phyloP scores from a whole-genome alignment of 345 rosid species.

The Orychophragmus violaceus region DNA sequence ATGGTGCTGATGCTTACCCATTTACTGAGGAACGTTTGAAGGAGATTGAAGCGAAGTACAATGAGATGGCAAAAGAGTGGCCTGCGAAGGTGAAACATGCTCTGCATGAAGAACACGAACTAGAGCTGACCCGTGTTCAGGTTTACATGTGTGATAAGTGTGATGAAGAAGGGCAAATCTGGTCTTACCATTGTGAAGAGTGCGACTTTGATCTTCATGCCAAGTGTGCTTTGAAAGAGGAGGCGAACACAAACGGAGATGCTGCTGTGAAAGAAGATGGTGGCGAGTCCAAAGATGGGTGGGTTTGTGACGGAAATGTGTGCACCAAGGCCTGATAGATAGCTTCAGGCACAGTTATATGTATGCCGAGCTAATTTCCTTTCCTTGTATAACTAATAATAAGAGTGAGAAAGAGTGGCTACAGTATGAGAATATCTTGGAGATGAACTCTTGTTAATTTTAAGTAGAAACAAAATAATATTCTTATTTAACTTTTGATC shows the following conservation, averaged over 20 bases:
- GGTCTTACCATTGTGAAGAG: constrained; percentile 26
- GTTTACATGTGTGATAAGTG: constrained; percentile 32
- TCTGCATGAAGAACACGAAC: constrained; percentile 61
- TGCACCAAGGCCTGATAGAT: constrained; percentile 33
- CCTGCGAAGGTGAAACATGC: constrained; percentile 58
- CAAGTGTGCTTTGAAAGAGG: constrained; percentile 15
- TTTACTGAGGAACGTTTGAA: constrained; percentile 50
- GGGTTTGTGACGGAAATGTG: constrained; percentile 56
- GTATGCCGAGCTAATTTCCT: background rate
- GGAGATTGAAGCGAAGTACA: constrained; percentile 38
- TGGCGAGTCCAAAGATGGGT: constrained; percentile 36
- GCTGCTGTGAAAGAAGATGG: constrained; percentile 18
- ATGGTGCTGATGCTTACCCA: constrained; percentile 62
- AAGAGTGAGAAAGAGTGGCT: constrained; percentile 5
- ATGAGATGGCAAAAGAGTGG: constrained; percentile 63
- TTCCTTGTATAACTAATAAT: background rate
- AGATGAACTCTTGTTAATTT: too few species aligned
- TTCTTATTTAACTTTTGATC: too few species aligned
- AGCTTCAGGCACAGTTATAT: constrained; percentile 2
- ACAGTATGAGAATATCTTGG: too few species aligned
- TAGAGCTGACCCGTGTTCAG: constrained; percentile 36
- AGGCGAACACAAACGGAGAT: background rate
- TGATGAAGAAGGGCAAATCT: background rate
- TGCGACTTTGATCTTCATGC: constrained; percentile 29
- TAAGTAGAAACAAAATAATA: too few species aligned